These are phyloP conservation scores for Castanea sativa DNA, from an alignment of 306 rosid genomes.

Conservation along the genomic window DNA sequence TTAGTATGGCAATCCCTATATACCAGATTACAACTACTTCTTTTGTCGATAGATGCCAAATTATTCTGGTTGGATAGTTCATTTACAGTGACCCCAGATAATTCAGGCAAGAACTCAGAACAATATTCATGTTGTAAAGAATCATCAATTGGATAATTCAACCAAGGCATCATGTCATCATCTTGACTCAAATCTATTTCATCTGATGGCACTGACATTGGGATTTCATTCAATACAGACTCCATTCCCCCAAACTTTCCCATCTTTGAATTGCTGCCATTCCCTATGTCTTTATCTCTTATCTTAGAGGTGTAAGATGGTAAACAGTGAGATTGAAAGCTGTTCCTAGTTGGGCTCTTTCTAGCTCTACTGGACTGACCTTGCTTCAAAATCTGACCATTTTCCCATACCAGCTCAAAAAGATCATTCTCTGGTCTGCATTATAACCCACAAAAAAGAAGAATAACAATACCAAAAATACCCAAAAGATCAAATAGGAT, in stretches of 20 bases:
- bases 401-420: conserved; percentile 87
- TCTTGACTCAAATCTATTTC: conserved; percentile 64
- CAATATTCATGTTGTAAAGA: conserved; percentile 61
- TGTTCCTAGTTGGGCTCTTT: conserved; percentile 53
- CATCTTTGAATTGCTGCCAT: conserved; percentile 37
- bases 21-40: conserved; percentile 42
- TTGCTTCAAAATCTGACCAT: conserved; percentile 79
- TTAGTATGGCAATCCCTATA: conserved; percentile 44
- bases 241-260: conserved; percentile 57
- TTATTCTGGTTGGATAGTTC: conserved; percentile 38
- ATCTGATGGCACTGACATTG: conserved; percentile 58
- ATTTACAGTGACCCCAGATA: conserved; percentile 53
- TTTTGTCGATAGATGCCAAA: conserved; percentile 45
- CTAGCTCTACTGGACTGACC: conserved; percentile 72
- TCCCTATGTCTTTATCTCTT: conserved; percentile 60
- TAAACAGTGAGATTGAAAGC: conserved; percentile 55
- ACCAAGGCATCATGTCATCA: conserved; percentile 77
- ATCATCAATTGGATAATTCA: conserved; percentile 72
- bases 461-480: background rate
- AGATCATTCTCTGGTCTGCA: conserved; percentile 72
- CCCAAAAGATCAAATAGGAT: conserved; percentile 3
- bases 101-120: conserved; percentile 69
- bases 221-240: conserved; percentile 55
- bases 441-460: conserved; percentile 30
- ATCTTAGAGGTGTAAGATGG: conserved; percentile 55